Evolutionary conservation across 2,329 filamentous ascomycete genomes (phyloP).

Genomic region (Colletotrichum sp.): DNA sequence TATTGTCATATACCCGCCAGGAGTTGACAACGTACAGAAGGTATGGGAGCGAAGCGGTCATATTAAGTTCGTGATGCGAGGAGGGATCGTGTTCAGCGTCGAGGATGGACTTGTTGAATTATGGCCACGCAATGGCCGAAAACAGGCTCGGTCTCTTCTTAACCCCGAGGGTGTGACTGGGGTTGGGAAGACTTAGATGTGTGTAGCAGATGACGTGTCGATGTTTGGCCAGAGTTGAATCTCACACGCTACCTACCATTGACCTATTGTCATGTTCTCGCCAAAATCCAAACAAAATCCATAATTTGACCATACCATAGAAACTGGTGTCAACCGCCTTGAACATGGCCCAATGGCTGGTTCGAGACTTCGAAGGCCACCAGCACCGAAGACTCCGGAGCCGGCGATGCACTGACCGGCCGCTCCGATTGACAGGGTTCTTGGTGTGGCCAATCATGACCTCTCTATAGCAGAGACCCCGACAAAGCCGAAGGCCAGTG

Average conservation of each 20-base stretch:
- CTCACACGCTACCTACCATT: rapidly evolving
- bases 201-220: neutral
- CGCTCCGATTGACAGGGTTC: neutral
- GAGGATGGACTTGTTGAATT: neutral
- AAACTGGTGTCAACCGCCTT: neutral
- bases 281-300: rapidly evolving
- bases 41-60: neutral
- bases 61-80: neutral
- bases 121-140: rapidly evolving
- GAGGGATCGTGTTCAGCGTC: rapidly evolving
- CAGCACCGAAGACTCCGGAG: neutral
- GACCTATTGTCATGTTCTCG: rapidly evolving
- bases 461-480: neutral
- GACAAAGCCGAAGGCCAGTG: neutral
- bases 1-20: neutral
- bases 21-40: neutral
- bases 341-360: rapidly evolving
- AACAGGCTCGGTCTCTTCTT: neutral
- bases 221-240: neutral
- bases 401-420: neutral
- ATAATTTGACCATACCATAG: rapidly evolving
- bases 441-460: neutral
- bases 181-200: neutral
- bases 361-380: rapidly evolving
- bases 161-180: neutral